Percentiles rank a stretch among this genome's conserved stretches.
Evolutionary conservation across 2,329 filamentous ascomycete genomes (phyloP).

Genomic region (Xylariaceae sp.): DNA sequence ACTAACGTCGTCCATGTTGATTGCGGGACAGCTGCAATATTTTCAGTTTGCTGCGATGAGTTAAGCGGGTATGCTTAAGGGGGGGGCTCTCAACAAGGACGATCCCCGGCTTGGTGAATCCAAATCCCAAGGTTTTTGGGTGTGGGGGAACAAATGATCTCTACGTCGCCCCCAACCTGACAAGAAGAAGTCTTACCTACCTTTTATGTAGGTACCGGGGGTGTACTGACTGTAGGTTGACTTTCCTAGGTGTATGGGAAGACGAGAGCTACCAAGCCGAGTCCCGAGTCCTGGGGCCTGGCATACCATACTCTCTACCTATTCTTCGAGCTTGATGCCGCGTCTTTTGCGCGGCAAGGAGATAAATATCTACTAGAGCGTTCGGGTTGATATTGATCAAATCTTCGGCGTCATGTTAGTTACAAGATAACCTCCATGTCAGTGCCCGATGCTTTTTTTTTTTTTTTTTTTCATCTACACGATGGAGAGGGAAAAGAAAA

Average conservation of each 20-base stretch:
- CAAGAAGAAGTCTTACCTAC: too few relatives aligned
- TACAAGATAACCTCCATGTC: not conserved
- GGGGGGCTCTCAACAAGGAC: not conserved
- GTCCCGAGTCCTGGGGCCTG: not conserved
- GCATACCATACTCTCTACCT: too few relatives aligned
- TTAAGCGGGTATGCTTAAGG: not conserved
- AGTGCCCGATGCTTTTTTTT: too few relatives aligned
- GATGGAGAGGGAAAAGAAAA: too few relatives aligned
- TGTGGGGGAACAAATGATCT: constrained; percentile 5
- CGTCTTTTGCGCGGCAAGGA: too few relatives aligned
- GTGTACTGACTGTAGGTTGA: too few relatives aligned
- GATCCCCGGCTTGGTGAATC: not conserved
- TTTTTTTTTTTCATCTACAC: too few relatives aligned
- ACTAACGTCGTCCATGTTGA: not conserved
- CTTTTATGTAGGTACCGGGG: too few relatives aligned
- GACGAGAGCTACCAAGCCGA: constrained; percentile 3
- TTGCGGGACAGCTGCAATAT: not conserved
- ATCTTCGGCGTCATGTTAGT: not conserved
- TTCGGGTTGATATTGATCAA: too few relatives aligned
- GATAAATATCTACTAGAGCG: too few relatives aligned
- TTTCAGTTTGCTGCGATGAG: not conserved
- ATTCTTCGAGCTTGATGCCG: too few relatives aligned
- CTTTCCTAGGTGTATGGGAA: too few relatives aligned
- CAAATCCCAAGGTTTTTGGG: not conserved
- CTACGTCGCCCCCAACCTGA: not conserved